Percentiles rank a stretch among this genome's conserved stretches.
These are phyloP conservation scores for Fusarium praegraminearum DNA, from an alignment of 2,329 filamentous ascomycete species.

Conservation along the genomic window DNA sequence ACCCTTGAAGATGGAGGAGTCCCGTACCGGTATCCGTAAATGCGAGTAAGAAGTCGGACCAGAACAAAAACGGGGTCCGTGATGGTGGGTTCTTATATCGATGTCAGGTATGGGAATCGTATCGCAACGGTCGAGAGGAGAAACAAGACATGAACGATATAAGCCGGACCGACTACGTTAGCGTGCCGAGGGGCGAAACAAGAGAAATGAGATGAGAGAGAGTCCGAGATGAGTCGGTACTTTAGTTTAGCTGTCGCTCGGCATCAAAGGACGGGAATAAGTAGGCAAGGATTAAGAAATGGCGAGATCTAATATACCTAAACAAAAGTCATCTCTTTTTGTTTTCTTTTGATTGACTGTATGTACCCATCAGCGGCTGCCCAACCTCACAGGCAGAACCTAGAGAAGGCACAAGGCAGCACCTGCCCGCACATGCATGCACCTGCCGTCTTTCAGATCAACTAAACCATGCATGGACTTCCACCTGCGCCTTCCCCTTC, in stretches of 20 bases:
- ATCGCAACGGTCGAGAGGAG: constrained; percentile 33
- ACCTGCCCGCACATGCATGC: constrained; percentile 18
- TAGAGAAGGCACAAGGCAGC: neutral
- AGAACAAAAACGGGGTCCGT: constrained; percentile 13
- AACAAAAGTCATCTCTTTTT: constrained; percentile 22
- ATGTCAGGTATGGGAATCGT: constrained; percentile 4
- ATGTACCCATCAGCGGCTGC: constrained; percentile 24
- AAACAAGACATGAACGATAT: constrained; percentile 7
- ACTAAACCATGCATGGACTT: neutral
- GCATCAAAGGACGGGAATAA: neutral
- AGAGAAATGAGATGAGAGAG: constrained; percentile 7
- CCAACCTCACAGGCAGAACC: neutral
- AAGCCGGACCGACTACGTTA: constrained; percentile 40
- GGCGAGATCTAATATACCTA: constrained; percentile 25
- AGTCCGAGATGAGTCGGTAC: constrained; percentile 10
- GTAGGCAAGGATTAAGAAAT: constrained; percentile 2
- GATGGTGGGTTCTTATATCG: constrained; percentile 27
- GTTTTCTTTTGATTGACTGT: constrained; percentile 4
- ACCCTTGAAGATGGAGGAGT: constrained; percentile 26
- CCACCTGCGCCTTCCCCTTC: constrained; percentile 1
- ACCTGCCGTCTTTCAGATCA: neutral
- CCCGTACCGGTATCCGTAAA: constrained; percentile 5
- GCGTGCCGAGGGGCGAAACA: constrained; percentile 17
- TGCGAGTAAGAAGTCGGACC: neutral
- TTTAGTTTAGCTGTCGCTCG: neutral